Percentiles rank a stretch among this genome's conserved stretches.
Conservation (phyloP, 305 asterid genomes). For the Stenogyne calaminthoides region DNA sequence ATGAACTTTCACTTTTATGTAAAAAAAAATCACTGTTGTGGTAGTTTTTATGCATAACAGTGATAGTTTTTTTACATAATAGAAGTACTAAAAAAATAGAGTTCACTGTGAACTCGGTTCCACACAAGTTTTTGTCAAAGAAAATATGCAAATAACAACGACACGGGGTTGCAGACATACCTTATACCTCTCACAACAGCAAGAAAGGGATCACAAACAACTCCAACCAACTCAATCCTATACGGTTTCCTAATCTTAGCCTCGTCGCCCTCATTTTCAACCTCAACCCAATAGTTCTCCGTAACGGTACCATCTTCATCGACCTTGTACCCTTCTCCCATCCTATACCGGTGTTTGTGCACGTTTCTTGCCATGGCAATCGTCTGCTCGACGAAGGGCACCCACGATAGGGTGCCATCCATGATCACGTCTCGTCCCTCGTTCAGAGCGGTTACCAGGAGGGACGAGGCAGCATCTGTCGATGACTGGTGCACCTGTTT, state of each 20-base stretch:
- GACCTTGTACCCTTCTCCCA: constrained; percentile 90
- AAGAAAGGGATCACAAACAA: constrained; percentile 82
- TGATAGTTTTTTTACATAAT: too few relatives aligned
- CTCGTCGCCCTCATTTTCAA: constrained; percentile 49
- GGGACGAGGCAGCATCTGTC: constrained; percentile 93
- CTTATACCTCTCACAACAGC: constrained; percentile 95
- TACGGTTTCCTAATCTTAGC: constrained; percentile 54
- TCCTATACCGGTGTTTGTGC: constrained; percentile 67
- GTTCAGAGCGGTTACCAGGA: constrained; percentile 81
- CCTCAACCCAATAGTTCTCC: constrained; percentile 77
- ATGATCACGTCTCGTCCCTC: constrained; percentile 96
- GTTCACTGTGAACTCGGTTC: too few relatives aligned
- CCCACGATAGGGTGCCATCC: constrained; percentile 98
- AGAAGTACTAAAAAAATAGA: too few relatives aligned
- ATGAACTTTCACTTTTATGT: too few relatives aligned
- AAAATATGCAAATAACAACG: not conserved
- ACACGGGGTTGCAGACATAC: constrained; percentile 33
- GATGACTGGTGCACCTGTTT: constrained; percentile 93
- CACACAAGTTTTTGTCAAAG: too few relatives aligned
- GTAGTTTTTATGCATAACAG: too few relatives aligned
- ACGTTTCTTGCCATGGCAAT: constrained; percentile 88
- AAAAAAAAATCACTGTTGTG: too few relatives aligned
- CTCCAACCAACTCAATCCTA: constrained; percentile 90
- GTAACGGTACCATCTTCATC: constrained; percentile 69
- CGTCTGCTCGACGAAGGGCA: constrained; percentile 89